Percentiles rank a stretch among this genome's conserved stretches.
Conservation (phyloP, 2,329 filamentous ascomycete species). For the Coleophoma eucalyptorum region DNA sequence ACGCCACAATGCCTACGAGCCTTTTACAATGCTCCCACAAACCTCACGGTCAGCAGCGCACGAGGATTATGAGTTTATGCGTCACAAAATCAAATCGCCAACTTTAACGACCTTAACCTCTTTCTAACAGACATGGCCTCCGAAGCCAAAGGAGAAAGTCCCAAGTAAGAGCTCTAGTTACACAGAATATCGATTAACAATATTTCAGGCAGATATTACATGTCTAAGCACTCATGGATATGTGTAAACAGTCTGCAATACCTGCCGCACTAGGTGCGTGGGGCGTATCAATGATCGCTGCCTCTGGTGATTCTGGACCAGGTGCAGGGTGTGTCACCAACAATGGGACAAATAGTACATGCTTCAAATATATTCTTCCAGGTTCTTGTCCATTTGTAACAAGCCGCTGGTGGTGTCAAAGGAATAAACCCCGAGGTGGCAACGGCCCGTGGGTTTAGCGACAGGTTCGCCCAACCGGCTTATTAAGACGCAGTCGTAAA, state of each 20-base stretch:
- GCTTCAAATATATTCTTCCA: conserved; percentile 58
- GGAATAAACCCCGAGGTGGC: not conserved
- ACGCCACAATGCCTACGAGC: not conserved
- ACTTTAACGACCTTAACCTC: not conserved
- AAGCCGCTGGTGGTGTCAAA: conserved; percentile 45
- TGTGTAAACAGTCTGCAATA: conserved; percentile 54
- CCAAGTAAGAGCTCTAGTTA: not conserved
- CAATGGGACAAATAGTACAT: conserved; percentile 48
- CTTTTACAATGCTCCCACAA: not conserved
- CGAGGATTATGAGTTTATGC: not conserved
- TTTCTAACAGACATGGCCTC: not conserved
- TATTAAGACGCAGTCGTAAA: conserved; percentile 40
- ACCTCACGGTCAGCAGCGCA: not conserved
- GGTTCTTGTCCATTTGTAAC: conserved; percentile 64
- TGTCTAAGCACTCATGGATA: too few species aligned
- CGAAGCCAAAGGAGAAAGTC: not conserved
- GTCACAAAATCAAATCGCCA: not conserved
- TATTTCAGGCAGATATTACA: too few species aligned
- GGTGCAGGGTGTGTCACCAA: conserved; percentile 45
- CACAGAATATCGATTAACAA: too few species aligned
- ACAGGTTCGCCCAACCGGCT: conserved; percentile 37
- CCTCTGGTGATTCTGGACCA: conserved; percentile 49
- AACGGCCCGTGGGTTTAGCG: conserved; percentile 43
- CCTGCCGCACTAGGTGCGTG: conserved; percentile 59
- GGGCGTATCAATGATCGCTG: conserved; percentile 57